Base-by-base conservation (phyloP, 1,284 basidiomycete species). In the Heterobasidion occidentale region DNA sequence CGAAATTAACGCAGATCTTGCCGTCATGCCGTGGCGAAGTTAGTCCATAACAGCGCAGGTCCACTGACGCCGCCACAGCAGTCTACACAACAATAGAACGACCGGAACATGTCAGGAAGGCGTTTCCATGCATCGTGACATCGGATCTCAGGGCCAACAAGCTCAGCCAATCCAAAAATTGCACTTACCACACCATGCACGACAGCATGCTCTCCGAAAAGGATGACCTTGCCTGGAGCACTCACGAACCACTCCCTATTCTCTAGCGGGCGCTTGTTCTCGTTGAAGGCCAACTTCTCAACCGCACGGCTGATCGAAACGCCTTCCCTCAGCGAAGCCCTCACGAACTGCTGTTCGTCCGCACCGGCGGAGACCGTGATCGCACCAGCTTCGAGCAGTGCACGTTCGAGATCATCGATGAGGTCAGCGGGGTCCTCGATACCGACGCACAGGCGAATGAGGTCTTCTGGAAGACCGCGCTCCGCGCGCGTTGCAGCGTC, bases 121-220 rank as follows among this genome's bases (percentile, higher is more conserved):
- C 27, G 27, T 27, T n/a, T 56, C 51, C 44, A 17, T 51, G 9
- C 34, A 49, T n/a, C 34, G 17, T 50, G 17, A 17, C 5, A 45
- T 14, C 42, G 7, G 42, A 4, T 14, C 42, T 17, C 17, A 14
- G 12, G 42, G 17, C 17, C 42, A 17, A 45, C 42, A 45, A 14
- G 17, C 42, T 14, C 17, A 36, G 12, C 17, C 45, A 36, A 20
- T 45, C n/a, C 34, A 46, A 45, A 45, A 4, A 56, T 59, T 36
- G 59, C 33, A 83, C 90, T 79, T 69, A 93, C 92, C 55, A 95
- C 90, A 56, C 97, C 97, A 69, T 99, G 91, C 20, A 99, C 97
- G 54, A 99, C 97, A 15, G 97, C 97, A 72, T 99, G 97, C 74
- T 99, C 97, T 54, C 97, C 97, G 64, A 99, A 99, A 57, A 99